Conservation (phyloP, 2,329 filamentous ascomycete species). For the Colletotrichum nymphaeae region DNA sequence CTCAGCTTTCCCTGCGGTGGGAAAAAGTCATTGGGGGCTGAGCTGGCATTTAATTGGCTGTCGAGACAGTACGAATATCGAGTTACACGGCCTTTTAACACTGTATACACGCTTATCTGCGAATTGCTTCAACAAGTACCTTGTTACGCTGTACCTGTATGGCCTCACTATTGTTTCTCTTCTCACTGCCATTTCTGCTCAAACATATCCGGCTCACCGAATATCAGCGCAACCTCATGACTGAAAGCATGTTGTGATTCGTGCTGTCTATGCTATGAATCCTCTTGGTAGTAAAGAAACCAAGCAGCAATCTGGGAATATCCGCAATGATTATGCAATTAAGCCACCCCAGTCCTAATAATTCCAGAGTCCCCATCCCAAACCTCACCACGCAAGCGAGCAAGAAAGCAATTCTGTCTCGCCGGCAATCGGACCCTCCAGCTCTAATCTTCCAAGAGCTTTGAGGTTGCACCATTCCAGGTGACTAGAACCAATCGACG, state of each 20-base stretch:
- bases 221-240: neutral
- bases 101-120: neutral
- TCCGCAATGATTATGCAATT: neutral
- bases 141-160: neutral
- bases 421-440: conserved; percentile 7
- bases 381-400: neutral
- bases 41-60: conserved; percentile 4
- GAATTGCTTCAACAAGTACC: neutral
- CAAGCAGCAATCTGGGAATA: conserved; percentile 10
- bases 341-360: neutral
- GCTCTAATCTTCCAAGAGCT: conserved; percentile 25
- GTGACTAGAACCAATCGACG: conserved; percentile 12
- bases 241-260: neutral
- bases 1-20: neutral
- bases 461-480: conserved; percentile 18
- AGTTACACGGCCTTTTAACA: neutral
- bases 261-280: neutral
- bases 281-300: neutral
- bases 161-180: neutral
- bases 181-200: neutral
- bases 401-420: neutral
- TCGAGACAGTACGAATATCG: too few relatives aligned
- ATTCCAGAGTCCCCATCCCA: neutral
- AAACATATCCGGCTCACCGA: neutral
- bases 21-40: conserved; percentile 25